These are phyloP conservation scores for Vigna mungo DNA, from an alignment of 306 rosid genomes.

Conservation along the genomic window DNA sequence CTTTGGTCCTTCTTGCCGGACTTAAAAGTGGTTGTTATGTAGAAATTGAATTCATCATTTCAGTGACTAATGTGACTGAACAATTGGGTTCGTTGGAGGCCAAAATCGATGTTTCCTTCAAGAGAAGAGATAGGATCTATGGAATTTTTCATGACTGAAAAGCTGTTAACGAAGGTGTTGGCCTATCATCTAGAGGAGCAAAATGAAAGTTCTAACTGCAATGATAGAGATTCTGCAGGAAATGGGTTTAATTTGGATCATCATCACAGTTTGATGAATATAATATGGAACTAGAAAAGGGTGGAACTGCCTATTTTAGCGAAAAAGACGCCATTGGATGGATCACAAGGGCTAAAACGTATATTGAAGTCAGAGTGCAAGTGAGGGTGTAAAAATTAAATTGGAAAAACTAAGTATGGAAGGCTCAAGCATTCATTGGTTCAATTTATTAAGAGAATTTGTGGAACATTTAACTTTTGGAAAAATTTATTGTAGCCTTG, in stretches of 20 bases:
- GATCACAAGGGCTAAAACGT: neutral
- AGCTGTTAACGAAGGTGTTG: neutral
- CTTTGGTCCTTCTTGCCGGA: neutral
- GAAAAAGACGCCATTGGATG: neutral
- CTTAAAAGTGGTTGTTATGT: neutral
- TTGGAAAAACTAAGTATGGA: neutral
- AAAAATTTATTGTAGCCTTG: neutral
- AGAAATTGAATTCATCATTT: neutral
- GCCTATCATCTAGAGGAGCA: neutral
- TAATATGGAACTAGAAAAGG: neutral
- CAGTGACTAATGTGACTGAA: neutral
- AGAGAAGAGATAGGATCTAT: neutral
- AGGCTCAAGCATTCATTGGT: neutral
- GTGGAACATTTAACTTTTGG: neutral
- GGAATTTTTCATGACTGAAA: neutral
- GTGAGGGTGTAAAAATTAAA: neutral
- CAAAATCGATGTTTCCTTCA: neutral
- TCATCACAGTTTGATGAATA: neutral
- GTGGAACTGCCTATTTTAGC: neutral
- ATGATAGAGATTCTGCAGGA: neutral
- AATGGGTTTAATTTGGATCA: neutral
- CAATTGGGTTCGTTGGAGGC: neutral
- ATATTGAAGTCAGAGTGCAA: neutral
- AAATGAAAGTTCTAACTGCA: neutral
- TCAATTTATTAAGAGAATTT: neutral